phyloP scores from a whole-genome alignment of 768 basidiomycete species.

The Strobilomyces dryophilus region DNA sequence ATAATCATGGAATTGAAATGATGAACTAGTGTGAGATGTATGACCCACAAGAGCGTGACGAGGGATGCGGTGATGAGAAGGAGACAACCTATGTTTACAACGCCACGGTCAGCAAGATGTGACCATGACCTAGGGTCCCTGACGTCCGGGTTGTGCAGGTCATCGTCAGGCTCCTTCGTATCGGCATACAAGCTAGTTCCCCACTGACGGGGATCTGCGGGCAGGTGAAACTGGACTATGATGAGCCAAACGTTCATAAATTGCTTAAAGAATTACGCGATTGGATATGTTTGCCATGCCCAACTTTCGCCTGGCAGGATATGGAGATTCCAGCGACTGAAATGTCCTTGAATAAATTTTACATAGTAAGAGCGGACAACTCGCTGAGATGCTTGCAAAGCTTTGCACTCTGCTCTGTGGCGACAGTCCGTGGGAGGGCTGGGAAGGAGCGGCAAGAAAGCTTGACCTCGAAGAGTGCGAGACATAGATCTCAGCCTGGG shows the following conservation, averaged over 20 bases:
- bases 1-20: neutral
- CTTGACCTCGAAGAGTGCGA: slow-evolving; percentile 11
- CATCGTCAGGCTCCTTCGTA: slow-evolving; percentile 63
- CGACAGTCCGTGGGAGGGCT: slow-evolving; percentile 7
- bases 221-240: slow-evolving; percentile 50
- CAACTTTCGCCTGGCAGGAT: slow-evolving; percentile 41
- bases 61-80: slow-evolving; percentile 45
- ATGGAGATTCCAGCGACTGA: slow-evolving; percentile 32
- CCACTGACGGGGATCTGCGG: slow-evolving; percentile 66
- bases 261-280: slow-evolving; percentile 32
- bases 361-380: neutral
- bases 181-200: slow-evolving; percentile 54
- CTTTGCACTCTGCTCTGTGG: slow-evolving; percentile 24
- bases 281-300: slow-evolving; percentile 35
- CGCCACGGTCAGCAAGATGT: slow-evolving; percentile 55
- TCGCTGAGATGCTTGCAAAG: slow-evolving; percentile 24
- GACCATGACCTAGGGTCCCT: slow-evolving; percentile 30
- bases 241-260: neutral
- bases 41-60: slow-evolving; percentile 56
- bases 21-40: neutral
- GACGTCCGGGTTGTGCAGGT: slow-evolving; percentile 62
- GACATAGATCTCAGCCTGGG: neutral
- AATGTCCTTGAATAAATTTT: neutral
- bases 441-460: slow-evolving; percentile 8
- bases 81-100: slow-evolving; percentile 72